A percentile compares a stretch with the other conserved stretches of the same genome.
These are phyloP conservation scores for Pythium brachiatum DNA, from an alignment of 352 stramenopile species.

Conservation along the genomic window DNA sequence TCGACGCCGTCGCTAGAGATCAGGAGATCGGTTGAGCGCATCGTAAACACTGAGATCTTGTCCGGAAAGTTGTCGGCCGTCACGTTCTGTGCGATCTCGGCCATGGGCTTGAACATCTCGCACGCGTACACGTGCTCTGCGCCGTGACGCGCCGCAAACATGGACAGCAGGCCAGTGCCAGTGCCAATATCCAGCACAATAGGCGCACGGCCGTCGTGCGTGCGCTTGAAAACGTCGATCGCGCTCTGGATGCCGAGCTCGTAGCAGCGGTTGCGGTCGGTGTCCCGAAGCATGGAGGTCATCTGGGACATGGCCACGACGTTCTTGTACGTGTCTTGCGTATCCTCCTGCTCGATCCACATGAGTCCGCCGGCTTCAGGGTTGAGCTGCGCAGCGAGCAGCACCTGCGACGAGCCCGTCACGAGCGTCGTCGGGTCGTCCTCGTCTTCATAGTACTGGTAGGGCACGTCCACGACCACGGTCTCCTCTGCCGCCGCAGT, in stretches of 20 bases:
- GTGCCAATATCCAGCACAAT: slow-evolving; percentile 83
- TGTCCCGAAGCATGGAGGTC: slow-evolving; percentile 84
- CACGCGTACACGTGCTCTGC: slow-evolving; percentile 90
- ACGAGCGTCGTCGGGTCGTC: slow-evolving; percentile 53
- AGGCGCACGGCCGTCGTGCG: slow-evolving; percentile 39
- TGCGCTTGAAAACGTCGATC: slow-evolving; percentile 50
- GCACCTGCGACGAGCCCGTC: slow-evolving; percentile 60
- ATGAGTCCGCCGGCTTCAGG: slow-evolving; percentile 70
- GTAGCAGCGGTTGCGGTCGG: slow-evolving; percentile 76
- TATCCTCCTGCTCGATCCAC: slow-evolving; percentile 70
- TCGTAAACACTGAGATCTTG: slow-evolving; percentile 75
- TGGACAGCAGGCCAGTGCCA: slow-evolving; percentile 78
- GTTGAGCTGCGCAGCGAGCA: slow-evolving; percentile 72
- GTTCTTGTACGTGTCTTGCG: slow-evolving; percentile 71
- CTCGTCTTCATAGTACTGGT: slow-evolving; percentile 73
- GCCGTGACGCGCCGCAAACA: slow-evolving; percentile 84
- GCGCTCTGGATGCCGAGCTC: slow-evolving; percentile 61
- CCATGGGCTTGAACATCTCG: slow-evolving; percentile 90
- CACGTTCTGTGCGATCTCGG: slow-evolving; percentile 70
- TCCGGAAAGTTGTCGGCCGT: slow-evolving; percentile 62
- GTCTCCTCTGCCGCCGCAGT: slow-evolving; percentile 77
- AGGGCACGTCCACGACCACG: slow-evolving; percentile 79
- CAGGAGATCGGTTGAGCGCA: slow-evolving; percentile 71
- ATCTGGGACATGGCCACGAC: slow-evolving; percentile 87
- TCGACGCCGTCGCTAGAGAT: slow-evolving; percentile 25